Base-by-base conservation (phyloP, 192 early-diverging fungal genomes). In the Paraglomus brasilianum region DNA sequence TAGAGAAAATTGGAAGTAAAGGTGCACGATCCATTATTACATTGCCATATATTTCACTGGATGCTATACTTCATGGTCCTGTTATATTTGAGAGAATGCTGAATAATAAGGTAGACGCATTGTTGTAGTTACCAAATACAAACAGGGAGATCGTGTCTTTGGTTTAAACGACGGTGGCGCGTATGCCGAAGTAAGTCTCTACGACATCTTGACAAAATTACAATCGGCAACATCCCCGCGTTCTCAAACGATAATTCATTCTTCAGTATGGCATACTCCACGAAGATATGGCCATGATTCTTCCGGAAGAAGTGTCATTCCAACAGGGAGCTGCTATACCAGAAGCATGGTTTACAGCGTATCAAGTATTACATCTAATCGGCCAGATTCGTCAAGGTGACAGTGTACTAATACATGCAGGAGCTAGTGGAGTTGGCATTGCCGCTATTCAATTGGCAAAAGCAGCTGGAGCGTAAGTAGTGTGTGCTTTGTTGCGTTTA, bases 361-460 rank as follows among this genome's bases (percentile, higher is more conserved):
- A 83, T 64, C 89, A 93, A 71, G 87, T 88, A 1, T 71, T 93
- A 39, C 81, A 81, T 43, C 77, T 77, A 45, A 85, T 91, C 60
- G 82, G 79, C 60, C 71, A 81, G 11, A 39, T 90, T 5, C 63
- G 81, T n/a, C 55, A 69, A 30, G 82, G 86, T 53, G 84, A 93
- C 41, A 81, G 85, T 66, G 80, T 92, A 5, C 70, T 94, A 67
- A 88, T 92, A 43, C 92, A 94, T 75, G 92, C 91, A 5, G 92
- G 87, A 2, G 89, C 90, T 0, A 82, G 82, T 22, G 89, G 89
- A 51, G 92, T 94, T 4, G 89, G 90, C 8, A 81, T 85, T 4
- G 88, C 87, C 7, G 90, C 89, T 14, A 92, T 94, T 72, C 92
- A 94, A 74, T 77, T 94, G 10, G 92, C 92, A 42, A 89, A 85